Conservation (phyloP, 176 grass and related monocot species). For the Oryza rufipogon region DNA sequence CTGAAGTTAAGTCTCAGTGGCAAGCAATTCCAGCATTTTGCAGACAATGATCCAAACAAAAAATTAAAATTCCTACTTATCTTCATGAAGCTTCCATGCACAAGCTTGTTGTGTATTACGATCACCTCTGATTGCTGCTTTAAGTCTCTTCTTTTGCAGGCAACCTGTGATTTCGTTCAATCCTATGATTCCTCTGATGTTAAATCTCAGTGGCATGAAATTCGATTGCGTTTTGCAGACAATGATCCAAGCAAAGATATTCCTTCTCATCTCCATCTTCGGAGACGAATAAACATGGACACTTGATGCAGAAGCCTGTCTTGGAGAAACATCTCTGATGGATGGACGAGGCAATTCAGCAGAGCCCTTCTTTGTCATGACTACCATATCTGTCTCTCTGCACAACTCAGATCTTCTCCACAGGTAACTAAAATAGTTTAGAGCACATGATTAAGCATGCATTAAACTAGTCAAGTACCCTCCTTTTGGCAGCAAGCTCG, state of each 20-base stretch:
- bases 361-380: not conserved
- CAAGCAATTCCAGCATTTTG: not conserved
- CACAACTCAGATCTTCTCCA: not conserved
- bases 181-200: not conserved
- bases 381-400: not conserved
- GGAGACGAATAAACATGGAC: not conserved
- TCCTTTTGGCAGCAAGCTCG: not conserved
- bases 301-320: slow-evolving; percentile 34
- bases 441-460: not conserved
- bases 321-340: not conserved
- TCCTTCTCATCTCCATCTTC: not conserved
- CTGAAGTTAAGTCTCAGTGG: not conserved
- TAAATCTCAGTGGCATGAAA: not conserved
- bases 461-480: not conserved
- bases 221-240: not conserved
- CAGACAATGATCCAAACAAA: not conserved
- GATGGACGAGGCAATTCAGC: slow-evolving; percentile 5
- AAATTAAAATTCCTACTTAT: not conserved
- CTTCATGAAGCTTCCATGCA: not conserved
- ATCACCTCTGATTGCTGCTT: not conserved
- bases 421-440: not conserved
- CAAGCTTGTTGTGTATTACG: not conserved
- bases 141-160: not conserved
- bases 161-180: not conserved
- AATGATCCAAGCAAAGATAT: not conserved